phyloP scores from a whole-genome alignment of 768 basidiomycete genomes.

The Tylopilus plumbeoviolaceoides region DNA sequence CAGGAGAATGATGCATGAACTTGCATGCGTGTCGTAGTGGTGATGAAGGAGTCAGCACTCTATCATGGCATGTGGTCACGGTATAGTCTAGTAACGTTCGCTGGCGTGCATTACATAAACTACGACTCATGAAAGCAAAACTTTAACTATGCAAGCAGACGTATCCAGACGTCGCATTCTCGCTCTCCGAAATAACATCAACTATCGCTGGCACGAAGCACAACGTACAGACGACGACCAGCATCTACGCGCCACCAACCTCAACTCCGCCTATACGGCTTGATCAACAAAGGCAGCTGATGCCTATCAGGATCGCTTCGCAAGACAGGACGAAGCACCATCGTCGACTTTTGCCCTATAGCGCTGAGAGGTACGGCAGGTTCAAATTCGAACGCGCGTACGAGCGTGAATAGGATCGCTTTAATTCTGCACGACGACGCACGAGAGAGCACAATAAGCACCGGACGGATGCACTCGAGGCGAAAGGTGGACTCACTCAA shows the following conservation, averaged over 20 bases:
- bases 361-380: slow-evolving; percentile 8
- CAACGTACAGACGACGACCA: neutral
- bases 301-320: neutral
- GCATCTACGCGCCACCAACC: neutral
- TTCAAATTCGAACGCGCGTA: slow-evolving; percentile 11
- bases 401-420: slow-evolving; percentile 4
- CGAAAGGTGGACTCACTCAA: slow-evolving; percentile 42
- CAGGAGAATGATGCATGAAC: too few species aligned
- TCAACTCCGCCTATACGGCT: neutral
- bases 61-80: too few species aligned
- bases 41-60: too few species aligned
- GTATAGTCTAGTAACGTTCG: too few species aligned
- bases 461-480: neutral
- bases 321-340: slow-evolving; percentile 4
- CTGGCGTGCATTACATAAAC: too few species aligned
- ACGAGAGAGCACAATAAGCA: neutral
- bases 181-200: neutral
- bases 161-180: too few species aligned
- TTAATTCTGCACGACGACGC: slow-evolving; percentile 3
- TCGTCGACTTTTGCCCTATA: neutral
- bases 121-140: too few species aligned
- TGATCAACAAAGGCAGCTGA: slow-evolving; percentile 13
- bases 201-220: too few species aligned
- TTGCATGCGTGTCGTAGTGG: too few species aligned
- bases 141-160: too few species aligned